Percentiles rank a stretch among this genome's conserved stretches.
These are phyloP conservation scores for Thymus mandschuricus DNA, from an alignment of 257 asterid species.

Conservation along the genomic window DNA sequence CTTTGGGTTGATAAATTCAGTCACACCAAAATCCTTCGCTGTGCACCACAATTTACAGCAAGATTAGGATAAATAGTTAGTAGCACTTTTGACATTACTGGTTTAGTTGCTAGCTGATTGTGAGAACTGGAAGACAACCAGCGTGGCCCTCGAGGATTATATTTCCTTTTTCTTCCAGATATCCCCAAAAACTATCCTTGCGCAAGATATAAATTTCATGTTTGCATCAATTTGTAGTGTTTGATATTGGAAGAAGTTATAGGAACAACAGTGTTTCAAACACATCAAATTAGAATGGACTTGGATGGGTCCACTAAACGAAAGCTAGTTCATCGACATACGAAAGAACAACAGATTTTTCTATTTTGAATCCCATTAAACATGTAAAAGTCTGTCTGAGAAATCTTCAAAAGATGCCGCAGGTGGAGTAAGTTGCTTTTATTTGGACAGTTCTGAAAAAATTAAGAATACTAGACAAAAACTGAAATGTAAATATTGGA, in stretches of 20 bases:
- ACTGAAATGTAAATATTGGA: conserved; percentile 8
- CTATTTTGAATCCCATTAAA: too few relatives aligned
- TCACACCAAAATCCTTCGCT: conserved; percentile 93
- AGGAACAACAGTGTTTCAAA: neutral
- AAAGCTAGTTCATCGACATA: neutral
- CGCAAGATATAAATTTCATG: too few relatives aligned
- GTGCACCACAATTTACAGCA: conserved; percentile 33
- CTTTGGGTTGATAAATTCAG: conserved; percentile 93
- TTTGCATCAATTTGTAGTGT: neutral
- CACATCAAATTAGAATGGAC: neutral
- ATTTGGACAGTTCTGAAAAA: too few relatives aligned
- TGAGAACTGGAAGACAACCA: neutral
- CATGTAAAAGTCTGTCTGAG: too few relatives aligned
- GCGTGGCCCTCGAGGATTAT: neutral
- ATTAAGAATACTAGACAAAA: too few relatives aligned
- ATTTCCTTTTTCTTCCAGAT: neutral
- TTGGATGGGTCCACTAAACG: too few relatives aligned
- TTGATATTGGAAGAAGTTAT: neutral
- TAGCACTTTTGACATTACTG: conserved; percentile 7
- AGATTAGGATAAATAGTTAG: neutral
- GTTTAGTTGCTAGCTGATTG: conserved; percentile 5
- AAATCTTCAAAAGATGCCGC: too few relatives aligned
- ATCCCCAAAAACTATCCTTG: neutral
- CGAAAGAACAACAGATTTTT: neutral
- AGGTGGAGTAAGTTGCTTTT: too few relatives aligned